Conservation (phyloP, 495 filamentous ascomycete genomes). For the Penicillium goetzii region DNA sequence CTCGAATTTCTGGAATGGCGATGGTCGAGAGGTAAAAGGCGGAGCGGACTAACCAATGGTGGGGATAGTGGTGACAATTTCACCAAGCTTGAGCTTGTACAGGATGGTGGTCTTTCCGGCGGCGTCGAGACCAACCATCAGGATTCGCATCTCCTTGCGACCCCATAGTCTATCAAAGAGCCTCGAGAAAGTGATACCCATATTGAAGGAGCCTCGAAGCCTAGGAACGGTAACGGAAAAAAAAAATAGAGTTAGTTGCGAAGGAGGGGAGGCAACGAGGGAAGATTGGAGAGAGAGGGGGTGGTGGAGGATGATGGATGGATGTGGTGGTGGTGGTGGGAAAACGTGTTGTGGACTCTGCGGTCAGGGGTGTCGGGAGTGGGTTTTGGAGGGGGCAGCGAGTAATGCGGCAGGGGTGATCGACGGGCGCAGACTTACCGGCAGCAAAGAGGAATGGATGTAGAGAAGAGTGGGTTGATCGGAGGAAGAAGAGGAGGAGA, state of each 20-base stretch:
- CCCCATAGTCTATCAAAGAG: conserved; percentile 94
- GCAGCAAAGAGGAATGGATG: conserved; percentile 17
- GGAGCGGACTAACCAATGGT: conserved; percentile 84
- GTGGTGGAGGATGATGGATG: conserved; percentile 19
- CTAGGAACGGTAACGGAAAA: conserved; percentile 23
- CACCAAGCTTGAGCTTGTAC: conserved; percentile 99
- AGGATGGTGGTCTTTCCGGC: conserved; percentile 99
- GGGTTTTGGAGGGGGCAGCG: conserved; percentile 6
- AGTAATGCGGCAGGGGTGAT: conserved; percentile 22
- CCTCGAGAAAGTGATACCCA: conserved; percentile 94
- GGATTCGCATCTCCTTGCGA: conserved; percentile 99
- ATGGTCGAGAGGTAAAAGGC: not conserved
- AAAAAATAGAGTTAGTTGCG: conserved; percentile 32
- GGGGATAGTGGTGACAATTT: conserved; percentile 99
- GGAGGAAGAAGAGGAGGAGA: conserved; percentile 24
- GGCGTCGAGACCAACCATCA: conserved; percentile 99
- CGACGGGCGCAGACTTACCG: conserved; percentile 18
- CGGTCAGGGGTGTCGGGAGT: conserved; percentile 29
- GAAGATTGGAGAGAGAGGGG: conserved; percentile 28
- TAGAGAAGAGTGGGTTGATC: conserved; percentile 26
- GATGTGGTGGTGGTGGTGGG: conserved; percentile 20
- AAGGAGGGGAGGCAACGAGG: conserved; percentile 15
- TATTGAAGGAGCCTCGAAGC: conserved; percentile 61
- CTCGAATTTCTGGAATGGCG: conserved; percentile 1
- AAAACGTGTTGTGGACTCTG: conserved; percentile 39